Evolutionary conservation across 371 early-diverging fungal species (phyloP).

Genomic region (Capillidium heterosporum): DNA sequence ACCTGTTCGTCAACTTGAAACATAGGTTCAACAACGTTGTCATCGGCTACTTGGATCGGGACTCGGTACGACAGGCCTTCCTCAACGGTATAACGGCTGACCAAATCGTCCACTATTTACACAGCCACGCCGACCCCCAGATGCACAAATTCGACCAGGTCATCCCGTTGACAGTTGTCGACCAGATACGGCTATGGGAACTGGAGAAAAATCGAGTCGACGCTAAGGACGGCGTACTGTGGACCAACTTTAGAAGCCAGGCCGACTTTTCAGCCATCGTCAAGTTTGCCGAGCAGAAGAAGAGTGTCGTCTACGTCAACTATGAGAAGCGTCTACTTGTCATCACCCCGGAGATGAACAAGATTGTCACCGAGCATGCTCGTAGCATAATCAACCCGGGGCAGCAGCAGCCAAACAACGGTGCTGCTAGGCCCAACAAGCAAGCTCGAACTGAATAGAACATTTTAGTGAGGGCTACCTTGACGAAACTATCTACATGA

Average conservation of each 20-base stretch:
- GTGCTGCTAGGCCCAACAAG: no score
- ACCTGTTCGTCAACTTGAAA: conserved; percentile 73
- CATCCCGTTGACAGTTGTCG: conserved; percentile 85
- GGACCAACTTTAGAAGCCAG: conserved; percentile 17
- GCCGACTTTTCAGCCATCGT: conserved; percentile 58
- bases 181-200: conserved; percentile 96
- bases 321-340: conserved; percentile 35
- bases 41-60: conserved; percentile 78
- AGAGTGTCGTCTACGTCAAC: conserved; percentile 59
- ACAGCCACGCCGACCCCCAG: conserved; percentile 80
- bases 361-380: conserved; percentile 14
- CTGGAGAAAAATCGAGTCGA: conserved; percentile 80
- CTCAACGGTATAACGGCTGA: conserved; percentile 90
- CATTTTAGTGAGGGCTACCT: no score
- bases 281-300: conserved; percentile 57
- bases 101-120: conserved; percentile 82
- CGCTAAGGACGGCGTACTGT: conserved; percentile 20
- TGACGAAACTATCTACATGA: no score
- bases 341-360: conserved; percentile 30
- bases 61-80: conserved; percentile 77
- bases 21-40: conserved; percentile 91
- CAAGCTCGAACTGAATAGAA: no score
- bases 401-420: neutral
- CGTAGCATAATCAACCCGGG: conserved; percentile 6
- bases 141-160: conserved; percentile 66